phyloP scores from a whole-genome alignment of 2,329 filamentous ascomycete species.

The Parafenestella ontariensis region DNA sequence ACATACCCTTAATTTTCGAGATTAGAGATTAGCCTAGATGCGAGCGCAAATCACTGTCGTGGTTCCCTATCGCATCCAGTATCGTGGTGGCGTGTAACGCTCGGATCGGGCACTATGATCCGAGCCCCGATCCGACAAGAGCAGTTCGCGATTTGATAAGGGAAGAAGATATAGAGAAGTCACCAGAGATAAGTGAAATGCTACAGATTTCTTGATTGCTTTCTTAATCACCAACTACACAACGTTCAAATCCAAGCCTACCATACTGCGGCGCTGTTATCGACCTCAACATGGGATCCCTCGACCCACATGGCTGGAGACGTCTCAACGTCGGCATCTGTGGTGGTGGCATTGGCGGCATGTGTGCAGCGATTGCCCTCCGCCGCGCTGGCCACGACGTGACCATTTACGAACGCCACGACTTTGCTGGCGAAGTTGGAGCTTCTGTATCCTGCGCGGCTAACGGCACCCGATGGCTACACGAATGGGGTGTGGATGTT shows the following conservation, averaged over 20 bases:
- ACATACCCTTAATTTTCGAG: neutral
- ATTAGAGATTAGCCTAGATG: neutral
- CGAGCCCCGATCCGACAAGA: neutral
- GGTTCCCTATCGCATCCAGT: neutral
- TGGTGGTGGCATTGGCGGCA: constrained; percentile 63
- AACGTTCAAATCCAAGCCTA: neutral
- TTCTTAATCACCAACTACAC: neutral
- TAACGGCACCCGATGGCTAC: constrained; percentile 73
- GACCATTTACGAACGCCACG: constrained; percentile 70
- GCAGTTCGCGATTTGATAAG: neutral
- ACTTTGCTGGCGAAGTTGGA: constrained; percentile 73
- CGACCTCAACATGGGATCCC: neutral
- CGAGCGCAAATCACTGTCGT: neutral
- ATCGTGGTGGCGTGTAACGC: neutral
- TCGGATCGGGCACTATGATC: neutral
- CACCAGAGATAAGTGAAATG: neutral
- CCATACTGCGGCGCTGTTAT: neutral
- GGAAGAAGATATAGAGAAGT: neutral
- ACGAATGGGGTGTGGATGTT: constrained; percentile 72
- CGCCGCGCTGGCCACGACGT: constrained; percentile 62
- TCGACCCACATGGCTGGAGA: neutral
- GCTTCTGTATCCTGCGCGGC: constrained; percentile 63
- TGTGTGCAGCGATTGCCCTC: constrained; percentile 60
- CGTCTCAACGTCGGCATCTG: neutral
- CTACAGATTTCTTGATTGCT: neutral